A percentile compares a stretch with the other conserved stretches of the same genome.
phyloP scores from a whole-genome alignment of 2,329 filamentous ascomycete genomes.

The Trichoderma simmonsii region DNA sequence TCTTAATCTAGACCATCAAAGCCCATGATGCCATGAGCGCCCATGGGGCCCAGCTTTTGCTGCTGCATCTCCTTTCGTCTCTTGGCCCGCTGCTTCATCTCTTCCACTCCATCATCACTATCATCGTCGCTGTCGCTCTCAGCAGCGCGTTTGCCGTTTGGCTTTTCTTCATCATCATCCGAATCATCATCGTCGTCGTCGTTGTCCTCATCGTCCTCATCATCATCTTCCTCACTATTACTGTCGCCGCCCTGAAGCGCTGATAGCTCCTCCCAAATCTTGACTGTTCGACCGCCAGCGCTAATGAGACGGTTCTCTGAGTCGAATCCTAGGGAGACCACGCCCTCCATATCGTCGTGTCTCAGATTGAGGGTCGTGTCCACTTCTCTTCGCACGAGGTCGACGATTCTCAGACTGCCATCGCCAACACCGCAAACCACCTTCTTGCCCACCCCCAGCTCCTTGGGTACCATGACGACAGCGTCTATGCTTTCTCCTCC shows the following conservation, averaged over 20 bases:
- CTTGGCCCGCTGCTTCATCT: conserved; percentile 47
- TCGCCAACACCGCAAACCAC: conserved; percentile 80
- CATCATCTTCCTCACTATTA: conserved; percentile 48
- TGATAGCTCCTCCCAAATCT: conserved; percentile 87
- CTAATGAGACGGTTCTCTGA: conserved; percentile 82
- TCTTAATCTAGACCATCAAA: conserved; percentile 46
- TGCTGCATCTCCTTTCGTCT: conserved; percentile 41
- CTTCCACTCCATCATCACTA: conserved; percentile 32
- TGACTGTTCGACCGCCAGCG: conserved; percentile 79
- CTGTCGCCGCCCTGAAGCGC: conserved; percentile 43
- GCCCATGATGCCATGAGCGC: conserved; percentile 50
- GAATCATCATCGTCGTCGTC: conserved; percentile 45
- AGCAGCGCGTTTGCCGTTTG: conserved; percentile 44
- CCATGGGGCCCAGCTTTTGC: conserved; percentile 46
- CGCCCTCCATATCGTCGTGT: conserved; percentile 85
- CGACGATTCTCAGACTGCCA: conserved; percentile 73
- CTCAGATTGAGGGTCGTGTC: conserved; percentile 56
- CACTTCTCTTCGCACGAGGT: conserved; percentile 71
- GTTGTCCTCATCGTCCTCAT: conserved; percentile 41
- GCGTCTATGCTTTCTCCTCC: conserved; percentile 79
- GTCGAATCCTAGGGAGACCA: conserved; percentile 80
- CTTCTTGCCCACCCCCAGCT: conserved; percentile 66
- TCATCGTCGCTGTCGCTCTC: conserved; percentile 42
- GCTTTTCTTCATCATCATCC: conserved; percentile 43
- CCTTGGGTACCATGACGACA: conserved; percentile 68